A percentile compares a stretch with the other conserved stretches of the same genome.
These are phyloP conservation scores for Kazachstania bromeliacearum DNA, from an alignment of 805 yeast genomes.

Conservation along the genomic window DNA sequence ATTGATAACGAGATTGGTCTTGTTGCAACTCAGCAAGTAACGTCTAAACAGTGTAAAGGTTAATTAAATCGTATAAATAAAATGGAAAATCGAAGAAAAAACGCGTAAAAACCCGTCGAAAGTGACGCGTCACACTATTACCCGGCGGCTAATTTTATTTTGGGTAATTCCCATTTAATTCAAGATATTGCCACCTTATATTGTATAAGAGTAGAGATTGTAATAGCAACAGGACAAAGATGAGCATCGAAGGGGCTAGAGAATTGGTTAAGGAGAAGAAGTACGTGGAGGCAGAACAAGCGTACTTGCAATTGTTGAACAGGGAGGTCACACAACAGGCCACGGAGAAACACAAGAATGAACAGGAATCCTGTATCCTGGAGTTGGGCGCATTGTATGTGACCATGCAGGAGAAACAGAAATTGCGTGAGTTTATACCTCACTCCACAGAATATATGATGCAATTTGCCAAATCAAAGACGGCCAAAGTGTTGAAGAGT, in stretches of 20 bases:
- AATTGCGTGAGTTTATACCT: conserved; percentile 53
- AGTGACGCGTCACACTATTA: too few relatives aligned
- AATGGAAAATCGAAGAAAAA: too few relatives aligned
- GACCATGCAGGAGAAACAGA: conserved; percentile 35
- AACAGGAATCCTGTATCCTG: conserved; percentile 59
- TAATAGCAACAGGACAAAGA: background rate
- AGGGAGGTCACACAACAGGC: conserved; percentile 9
- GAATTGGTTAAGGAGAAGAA: conserved; percentile 42
- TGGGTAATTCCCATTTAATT: too few relatives aligned
- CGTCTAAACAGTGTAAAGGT: too few relatives aligned
- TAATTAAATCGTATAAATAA: too few relatives aligned
- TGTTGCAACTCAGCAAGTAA: too few relatives aligned
- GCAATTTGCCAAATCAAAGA: conserved; percentile 83
- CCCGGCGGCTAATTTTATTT: too few relatives aligned
- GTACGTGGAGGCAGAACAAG: conserved; percentile 47
- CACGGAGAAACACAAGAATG: conserved; percentile 37
- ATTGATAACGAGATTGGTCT: too few relatives aligned
- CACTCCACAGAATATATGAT: conserved; percentile 64
- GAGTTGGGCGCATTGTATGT: conserved; percentile 71
- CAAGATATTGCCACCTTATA: too few relatives aligned
- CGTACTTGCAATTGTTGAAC: conserved; percentile 44
- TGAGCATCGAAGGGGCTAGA: conserved; percentile 49
- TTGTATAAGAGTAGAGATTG: background rate
- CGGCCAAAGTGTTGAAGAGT: conserved; percentile 79
- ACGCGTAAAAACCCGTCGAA: too few relatives aligned